Base-by-base conservation (phyloP, 768 basidiomycete species). In the Pleurotus tuber-regium region DNA sequence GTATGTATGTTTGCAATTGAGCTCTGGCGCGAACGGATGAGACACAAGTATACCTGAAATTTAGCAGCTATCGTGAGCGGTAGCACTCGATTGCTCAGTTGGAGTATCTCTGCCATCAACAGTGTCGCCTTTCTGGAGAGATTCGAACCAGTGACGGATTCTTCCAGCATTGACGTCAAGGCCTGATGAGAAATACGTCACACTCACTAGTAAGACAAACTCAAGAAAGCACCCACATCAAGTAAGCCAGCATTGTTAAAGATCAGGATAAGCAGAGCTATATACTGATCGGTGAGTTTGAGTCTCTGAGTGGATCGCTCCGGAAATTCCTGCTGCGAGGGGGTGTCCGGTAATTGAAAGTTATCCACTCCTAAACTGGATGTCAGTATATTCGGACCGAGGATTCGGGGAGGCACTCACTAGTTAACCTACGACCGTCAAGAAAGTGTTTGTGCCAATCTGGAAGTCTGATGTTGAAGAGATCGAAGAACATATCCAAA, bases 361-460 rank as follows among this genome's bases (percentile, higher is more conserved):
- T 75, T 82, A 29, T 80, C 82, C 63, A 86, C 88, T 84, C 88
- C 85, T 88, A 2, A 52, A n/a, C 14, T 19, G 36, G 5, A 43
- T 29, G 29, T 49, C 49, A 21, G 57, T 41, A 24, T 9, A 29
- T 4, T n/a, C 29, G 19, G 10, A 23, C 19, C 14, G 4, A 33
- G 21, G 43, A 33, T 10, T 41, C 14, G 40, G 18, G 42, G 60
- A 31, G 23, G 30, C n/a, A 40, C 84, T 54, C 62, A 94, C 94
- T 88, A 2, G 93, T 96, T 49, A 97, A 68, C 24, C 94, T 77
- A 42, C 90, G 82, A 9, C 93, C 94, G 51, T 87, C 87, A 29
- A 97, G 87, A 61, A 96, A 98, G 0, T 91, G 88, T 60, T 92
- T 82, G 63, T 92, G 91, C 93, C 95, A 98, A 39, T 88, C 87